These are phyloP conservation scores for Lasiodiplodia citricola DNA, from an alignment of 2,329 filamentous ascomycete genomes.

Conservation along the genomic window DNA sequence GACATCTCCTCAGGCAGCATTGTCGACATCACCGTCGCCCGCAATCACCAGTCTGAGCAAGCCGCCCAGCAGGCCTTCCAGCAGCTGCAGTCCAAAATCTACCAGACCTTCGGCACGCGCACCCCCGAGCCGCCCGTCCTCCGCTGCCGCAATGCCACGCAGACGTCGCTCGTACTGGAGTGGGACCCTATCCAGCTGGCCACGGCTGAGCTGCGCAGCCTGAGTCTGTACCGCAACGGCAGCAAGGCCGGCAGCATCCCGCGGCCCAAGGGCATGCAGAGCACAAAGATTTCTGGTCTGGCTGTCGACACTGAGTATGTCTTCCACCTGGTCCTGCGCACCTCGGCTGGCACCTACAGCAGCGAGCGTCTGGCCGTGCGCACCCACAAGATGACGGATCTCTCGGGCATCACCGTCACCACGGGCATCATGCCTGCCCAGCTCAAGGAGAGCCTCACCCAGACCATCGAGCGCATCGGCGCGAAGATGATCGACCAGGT, in stretches of 20 bases:
- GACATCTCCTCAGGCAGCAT: slow-evolving; percentile 97
- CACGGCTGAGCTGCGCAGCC: slow-evolving; percentile 86
- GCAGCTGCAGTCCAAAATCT: slow-evolving; percentile 86
- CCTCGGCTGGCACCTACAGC: slow-evolving; percentile 83
- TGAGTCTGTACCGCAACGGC: slow-evolving; percentile 92
- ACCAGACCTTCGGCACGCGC: slow-evolving; percentile 79
- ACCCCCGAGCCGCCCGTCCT: slow-evolving; percentile 79
- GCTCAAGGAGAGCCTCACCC: slow-evolving; percentile 72
- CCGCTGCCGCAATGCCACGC: slow-evolving; percentile 93
- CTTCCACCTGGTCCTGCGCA: slow-evolving; percentile 91
- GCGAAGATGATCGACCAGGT: slow-evolving; percentile 90
- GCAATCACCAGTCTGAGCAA: slow-evolving; percentile 80
- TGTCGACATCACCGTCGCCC: slow-evolving; percentile 93
- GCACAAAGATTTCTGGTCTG: slow-evolving; percentile 94
- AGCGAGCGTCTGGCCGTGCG: slow-evolving; percentile 84
- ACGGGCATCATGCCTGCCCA: slow-evolving; percentile 80
- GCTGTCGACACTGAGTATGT: slow-evolving; percentile 96
- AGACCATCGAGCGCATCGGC: slow-evolving; percentile 84
- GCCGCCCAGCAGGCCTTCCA: slow-evolving; percentile 78
- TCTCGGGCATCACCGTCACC: slow-evolving; percentile 93
- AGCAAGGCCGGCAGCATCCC: slow-evolving; percentile 97
- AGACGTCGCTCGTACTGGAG: slow-evolving; percentile 97
- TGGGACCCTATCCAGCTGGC: slow-evolving; percentile 96
- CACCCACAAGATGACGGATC: slow-evolving; percentile 98
- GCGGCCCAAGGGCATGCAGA: slow-evolving; percentile 81